Evolutionary conservation across 169 alveolate genomes (phyloP), one percentile per base, ranked within the genome.

Genomic region (Plasmodium coatneyi): DNA sequence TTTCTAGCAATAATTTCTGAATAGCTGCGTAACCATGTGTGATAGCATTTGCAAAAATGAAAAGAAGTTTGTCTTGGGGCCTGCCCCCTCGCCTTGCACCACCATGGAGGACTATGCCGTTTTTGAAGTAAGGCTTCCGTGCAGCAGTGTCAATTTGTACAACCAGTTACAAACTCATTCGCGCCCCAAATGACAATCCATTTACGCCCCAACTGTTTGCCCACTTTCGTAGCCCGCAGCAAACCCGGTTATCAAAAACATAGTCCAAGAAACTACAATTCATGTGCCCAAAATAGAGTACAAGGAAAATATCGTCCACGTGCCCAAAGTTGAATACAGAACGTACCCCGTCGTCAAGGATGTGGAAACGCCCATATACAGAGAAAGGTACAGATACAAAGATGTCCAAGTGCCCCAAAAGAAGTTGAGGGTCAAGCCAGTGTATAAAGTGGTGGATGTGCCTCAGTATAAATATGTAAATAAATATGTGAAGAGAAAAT

Each of bases 241-340:
- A 52, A 80, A 30, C 22, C 66, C 92, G n/a, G 78, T 16, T 7
- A 90, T 89, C n/a, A 89, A 90, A 32, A 90, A 90, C 80, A 90
- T 90, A 66, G 60, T 90, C 14, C 95, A 90, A 32, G 95, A 90
- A 80, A 80, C 95, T 22, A 90, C 95, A 36, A 90, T 90, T 3
- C 81, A 80, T 49, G 92, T 90, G 22, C 95, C 95, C 19, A 90
- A 90, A 71, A 71, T 90, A 30, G 84, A 90, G 41, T 90, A 90
- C 49, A 90, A 52, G 16, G 91, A 90, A 36, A 90, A 90, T 46
- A 36, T 90, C 22, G 92, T 90, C 12, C 84, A 90, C 54, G 83
- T 90, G 32, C 95, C 95, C 36, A 80, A 83, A 52, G 78, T 80
- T 9, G 92, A 80, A 70, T 90, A 90, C 74, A 89, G 95, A 16